Conservation (phyloP, 23 red algal genomes). For the Pyropia yezoensis region DNA sequence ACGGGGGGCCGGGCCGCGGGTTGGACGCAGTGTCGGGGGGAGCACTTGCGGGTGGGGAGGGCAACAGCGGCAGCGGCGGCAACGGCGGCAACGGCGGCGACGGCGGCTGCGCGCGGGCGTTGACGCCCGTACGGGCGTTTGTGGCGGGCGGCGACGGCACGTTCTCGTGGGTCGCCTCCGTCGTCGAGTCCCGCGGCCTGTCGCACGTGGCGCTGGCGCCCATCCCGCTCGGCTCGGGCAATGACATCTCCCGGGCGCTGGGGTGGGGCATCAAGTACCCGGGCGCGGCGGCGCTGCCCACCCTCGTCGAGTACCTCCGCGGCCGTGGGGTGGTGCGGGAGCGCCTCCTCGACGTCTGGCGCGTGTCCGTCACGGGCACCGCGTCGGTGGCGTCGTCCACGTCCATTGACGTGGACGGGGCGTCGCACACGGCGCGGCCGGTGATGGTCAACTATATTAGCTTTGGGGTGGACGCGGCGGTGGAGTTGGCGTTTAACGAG, state of each 20-base stretch:
- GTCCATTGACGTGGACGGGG: constrained; percentile 15
- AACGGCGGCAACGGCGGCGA: no score
- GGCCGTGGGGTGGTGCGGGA: neutral
- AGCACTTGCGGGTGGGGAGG: neutral
- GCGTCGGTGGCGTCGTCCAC: neutral
- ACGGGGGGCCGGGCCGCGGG: constrained; percentile 41
- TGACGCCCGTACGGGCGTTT: constrained; percentile 29
- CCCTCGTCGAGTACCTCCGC: constrained; percentile 23
- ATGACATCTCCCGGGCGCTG: constrained; percentile 83
- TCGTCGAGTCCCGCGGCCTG: constrained; percentile 34
- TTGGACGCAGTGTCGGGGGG: constrained; percentile 1
- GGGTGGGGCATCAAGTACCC: constrained; percentile 87
- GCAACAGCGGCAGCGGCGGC: neutral
- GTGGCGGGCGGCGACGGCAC: constrained; percentile 95
- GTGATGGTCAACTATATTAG: constrained; percentile 83
- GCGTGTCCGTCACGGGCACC: constrained; percentile 1
- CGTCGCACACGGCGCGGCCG: constrained; percentile 28
- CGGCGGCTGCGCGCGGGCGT: neutral
- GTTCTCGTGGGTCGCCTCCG: constrained; percentile 65
- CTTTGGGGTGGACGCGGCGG: constrained; percentile 83
- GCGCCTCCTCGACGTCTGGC: constrained; percentile 61
- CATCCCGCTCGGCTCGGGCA: constrained; percentile 90
- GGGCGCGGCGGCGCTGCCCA: constrained; percentile 6
- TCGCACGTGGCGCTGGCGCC: constrained; percentile 37
- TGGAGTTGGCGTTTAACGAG: constrained; percentile 87